Evolutionary conservation across 106 monocot species (phyloP).

Genomic region (Posidonia australis): DNA sequence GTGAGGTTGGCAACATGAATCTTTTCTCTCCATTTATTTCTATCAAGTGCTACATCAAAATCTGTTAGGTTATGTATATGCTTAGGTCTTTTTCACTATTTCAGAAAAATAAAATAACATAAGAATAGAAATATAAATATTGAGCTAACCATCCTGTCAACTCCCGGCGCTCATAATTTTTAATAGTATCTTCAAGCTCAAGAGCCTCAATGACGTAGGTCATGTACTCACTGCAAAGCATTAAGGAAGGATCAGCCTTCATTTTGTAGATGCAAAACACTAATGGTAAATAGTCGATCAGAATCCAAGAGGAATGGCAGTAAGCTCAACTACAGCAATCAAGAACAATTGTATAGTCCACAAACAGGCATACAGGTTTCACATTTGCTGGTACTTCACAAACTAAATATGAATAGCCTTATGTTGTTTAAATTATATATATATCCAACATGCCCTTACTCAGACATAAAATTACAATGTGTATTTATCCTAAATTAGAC

Average conservation of each 20-base stretch:
- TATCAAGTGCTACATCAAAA: too few relatives aligned
- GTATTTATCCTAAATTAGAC: not conserved
- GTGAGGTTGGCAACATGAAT: too few relatives aligned
- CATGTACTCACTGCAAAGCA: constrained; percentile 85
- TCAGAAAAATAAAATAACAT: not conserved
- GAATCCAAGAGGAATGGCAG: not conserved
- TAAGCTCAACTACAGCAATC: not conserved
- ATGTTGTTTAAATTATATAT: too few relatives aligned
- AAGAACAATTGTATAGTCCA: too few relatives aligned
- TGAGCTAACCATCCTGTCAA: constrained; percentile 82
- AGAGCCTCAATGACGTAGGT: constrained; percentile 83
- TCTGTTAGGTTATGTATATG: too few relatives aligned
- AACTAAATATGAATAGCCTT: too few relatives aligned
- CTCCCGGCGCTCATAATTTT: constrained; percentile 75
- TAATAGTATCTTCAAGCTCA: constrained; percentile 91
- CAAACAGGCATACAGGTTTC: too few relatives aligned
- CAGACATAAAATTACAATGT: not conserved
- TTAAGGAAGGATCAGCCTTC: not conserved
- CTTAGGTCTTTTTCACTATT: too few relatives aligned
- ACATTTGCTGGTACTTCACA: too few relatives aligned
- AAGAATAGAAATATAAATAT: not conserved
- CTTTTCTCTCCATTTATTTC: too few relatives aligned
- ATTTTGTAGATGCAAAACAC: not conserved
- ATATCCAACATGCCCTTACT: too few relatives aligned
- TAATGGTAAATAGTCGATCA: not conserved